These are phyloP conservation scores for Cryptosporidium sp. DNA, from an alignment of 169 alveolate species.

Conservation along the genomic window DNA sequence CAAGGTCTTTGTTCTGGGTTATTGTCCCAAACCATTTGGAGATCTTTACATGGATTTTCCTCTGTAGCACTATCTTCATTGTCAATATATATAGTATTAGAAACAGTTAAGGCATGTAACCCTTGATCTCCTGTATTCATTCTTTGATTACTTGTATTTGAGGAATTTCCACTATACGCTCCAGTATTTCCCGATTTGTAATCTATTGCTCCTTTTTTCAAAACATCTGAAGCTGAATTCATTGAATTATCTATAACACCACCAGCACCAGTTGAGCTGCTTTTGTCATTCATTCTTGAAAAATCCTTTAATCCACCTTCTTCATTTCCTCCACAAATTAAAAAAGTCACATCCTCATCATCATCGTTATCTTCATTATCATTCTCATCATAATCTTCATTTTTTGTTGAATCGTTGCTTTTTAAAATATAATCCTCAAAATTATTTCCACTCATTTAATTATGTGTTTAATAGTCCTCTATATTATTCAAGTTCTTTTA, in stretches of 20 bases:
- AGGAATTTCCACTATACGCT: neutral
- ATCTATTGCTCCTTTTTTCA: neutral
- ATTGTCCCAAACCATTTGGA: conserved; percentile 60
- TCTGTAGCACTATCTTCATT: conserved; percentile 18
- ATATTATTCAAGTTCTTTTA: neutral
- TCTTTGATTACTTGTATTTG: neutral
- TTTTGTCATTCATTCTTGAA: neutral
- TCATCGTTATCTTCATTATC: neutral
- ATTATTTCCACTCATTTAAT: neutral
- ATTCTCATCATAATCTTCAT: neutral
- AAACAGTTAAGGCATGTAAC: neutral
- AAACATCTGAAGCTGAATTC: conserved; percentile 2
- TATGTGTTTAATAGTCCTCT: neutral
- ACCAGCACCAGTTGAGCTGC: neutral
- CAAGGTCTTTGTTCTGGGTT: conserved; percentile 52
- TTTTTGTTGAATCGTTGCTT: neutral
- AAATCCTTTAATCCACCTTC: conserved; percentile 32
- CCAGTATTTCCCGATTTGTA: neutral
- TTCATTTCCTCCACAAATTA: conserved; percentile 44
- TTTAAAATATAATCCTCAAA: neutral
- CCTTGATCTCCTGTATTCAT: neutral
- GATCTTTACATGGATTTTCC: conserved; percentile 36
- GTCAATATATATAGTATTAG: conserved; percentile 38
- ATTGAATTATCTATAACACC: neutral
- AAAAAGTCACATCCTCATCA: conserved; percentile 45